Evolutionary conservation across 352 stramenopile genomes (phyloP), one percentile per base, ranked within the genome.

Genomic region (Achlya hypogyna): DNA sequence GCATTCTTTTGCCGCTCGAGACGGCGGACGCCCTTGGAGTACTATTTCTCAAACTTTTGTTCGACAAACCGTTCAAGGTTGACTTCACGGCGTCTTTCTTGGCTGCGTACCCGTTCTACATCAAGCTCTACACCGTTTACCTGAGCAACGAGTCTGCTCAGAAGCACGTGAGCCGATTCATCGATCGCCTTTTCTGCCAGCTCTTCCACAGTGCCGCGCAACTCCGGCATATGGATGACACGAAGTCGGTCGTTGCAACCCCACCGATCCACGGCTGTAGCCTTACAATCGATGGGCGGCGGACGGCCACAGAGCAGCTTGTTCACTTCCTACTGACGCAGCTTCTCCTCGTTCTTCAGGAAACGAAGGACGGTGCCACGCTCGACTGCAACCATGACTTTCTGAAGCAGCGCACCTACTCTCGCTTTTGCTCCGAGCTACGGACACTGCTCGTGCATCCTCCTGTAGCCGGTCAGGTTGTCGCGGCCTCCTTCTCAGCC

Each of bases 151-250:
- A 91, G 29, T 79, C 86, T 3, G 89, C 90, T 78, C 75, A 76
- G 6, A 58, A 35, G 27, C 88, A 86, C 53, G 71, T 93, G 0
- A 90, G 81, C 47, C 74, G 82, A 10, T 91, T 91, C 72, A 88
- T 93, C 47, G 84, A 93, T 56, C 81, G 84, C 28, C 65, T 93
- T 0, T 93, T 93, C 40, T 93, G 84, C 54, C 84, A 93, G 64
- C 74, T 93, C 10, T 93, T 93, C 65, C 84, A 93, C 64, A 91
- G 81, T 58, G 84, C 82, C 0, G 80, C 81, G 20, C 84, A 93
- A 58, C 71, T 93, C 1, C 75, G 78, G 8, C 79, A 88, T 51
- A 74, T 93, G 10, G 82, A 93, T 25, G 31, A 22, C 3, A 6
- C 12, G 8, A 25, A 5, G 54, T 49, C 34, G 8, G 20, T 62